Percentiles rank a stretch among this genome's conserved stretches.
Conservation (phyloP, 176 grass and related monocot genomes). For the Oryza punctata region DNA sequence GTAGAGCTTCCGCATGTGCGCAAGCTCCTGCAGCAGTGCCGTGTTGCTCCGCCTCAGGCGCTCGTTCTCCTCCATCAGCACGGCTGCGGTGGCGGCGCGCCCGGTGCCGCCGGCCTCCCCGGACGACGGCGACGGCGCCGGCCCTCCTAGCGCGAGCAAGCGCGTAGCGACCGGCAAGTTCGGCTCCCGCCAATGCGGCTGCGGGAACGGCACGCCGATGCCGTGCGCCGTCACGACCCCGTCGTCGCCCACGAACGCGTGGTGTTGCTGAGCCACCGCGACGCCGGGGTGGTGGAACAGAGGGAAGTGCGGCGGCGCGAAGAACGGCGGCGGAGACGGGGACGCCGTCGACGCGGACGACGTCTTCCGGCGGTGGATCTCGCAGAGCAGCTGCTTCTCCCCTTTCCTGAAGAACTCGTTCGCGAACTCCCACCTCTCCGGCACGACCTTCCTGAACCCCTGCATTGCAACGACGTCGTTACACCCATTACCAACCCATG, state of each 20-base stretch:
- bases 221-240: constrained; percentile 27
- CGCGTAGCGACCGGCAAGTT: constrained; percentile 34
- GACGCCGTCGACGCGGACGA: constrained; percentile 53
- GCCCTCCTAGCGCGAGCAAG: constrained; percentile 46
- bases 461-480: constrained; percentile 30
- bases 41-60: constrained; percentile 77
- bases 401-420: constrained; percentile 92
- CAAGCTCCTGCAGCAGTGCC: constrained; percentile 80
- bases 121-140: not conserved
- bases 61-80: constrained; percentile 91
- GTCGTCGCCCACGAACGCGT: constrained; percentile 50
- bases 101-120: not conserved
- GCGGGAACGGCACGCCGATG: constrained; percentile 44
- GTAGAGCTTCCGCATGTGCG: constrained; percentile 98
- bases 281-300: constrained; percentile 48
- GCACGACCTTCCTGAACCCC: constrained; percentile 85
- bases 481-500: not conserved
- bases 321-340: constrained; percentile 58
- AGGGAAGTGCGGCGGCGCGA: constrained; percentile 55
- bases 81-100: constrained; percentile 51
- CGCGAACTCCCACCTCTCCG: constrained; percentile 90
- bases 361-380: constrained; percentile 95
- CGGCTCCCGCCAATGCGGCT: constrained; percentile 52
- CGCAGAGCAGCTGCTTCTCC: constrained; percentile 74
- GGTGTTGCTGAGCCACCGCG: constrained; percentile 43